phyloP scores from a whole-genome alignment of 768 basidiomycete genomes.

The Amanita polypyramis region DNA sequence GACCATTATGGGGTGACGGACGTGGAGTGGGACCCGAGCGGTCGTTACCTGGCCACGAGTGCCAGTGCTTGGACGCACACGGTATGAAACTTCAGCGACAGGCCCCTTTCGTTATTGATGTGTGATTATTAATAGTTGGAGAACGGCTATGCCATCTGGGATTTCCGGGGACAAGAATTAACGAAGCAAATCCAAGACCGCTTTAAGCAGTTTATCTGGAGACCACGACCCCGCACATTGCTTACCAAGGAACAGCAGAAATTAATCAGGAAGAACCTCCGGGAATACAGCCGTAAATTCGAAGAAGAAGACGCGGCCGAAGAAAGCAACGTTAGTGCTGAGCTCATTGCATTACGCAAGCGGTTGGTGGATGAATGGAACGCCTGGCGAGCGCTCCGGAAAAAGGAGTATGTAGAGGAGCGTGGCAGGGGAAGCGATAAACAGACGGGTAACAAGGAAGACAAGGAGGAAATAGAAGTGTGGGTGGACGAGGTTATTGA shows the following conservation, averaged over 20 bases:
- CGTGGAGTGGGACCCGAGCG: conserved; percentile 97
- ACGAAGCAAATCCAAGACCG: conserved; percentile 81
- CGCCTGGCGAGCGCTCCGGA: conserved; percentile 78
- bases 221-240: conserved; percentile 85
- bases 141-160: conserved; percentile 94
- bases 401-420: conserved; percentile 53
- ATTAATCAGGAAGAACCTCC: conserved; percentile 76
- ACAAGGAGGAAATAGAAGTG: conserved; percentile 86
- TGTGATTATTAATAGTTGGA: conserved; percentile 54
- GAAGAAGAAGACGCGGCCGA: conserved; percentile 97
- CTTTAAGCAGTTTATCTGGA: conserved; percentile 99
- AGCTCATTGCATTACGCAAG: conserved; percentile 82
- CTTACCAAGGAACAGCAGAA: conserved; percentile 84
- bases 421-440: conserved; percentile 26
- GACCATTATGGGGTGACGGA: conserved; percentile 98
- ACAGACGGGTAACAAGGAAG: conserved; percentile 23
- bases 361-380: conserved; percentile 98
- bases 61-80: conserved; percentile 94
- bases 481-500: conserved; percentile 92
- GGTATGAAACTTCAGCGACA: conserved; percentile 33
- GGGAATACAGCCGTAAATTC: conserved; percentile 84
- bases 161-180: conserved; percentile 96
- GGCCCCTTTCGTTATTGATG: conserved; percentile 7
- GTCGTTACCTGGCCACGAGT: conserved; percentile 85
- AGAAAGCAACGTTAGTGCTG: conserved; percentile 89